These are phyloP conservation scores for Trichoderma koningii DNA, from an alignment of 2,329 filamentous ascomycete genomes.

Conservation along the genomic window DNA sequence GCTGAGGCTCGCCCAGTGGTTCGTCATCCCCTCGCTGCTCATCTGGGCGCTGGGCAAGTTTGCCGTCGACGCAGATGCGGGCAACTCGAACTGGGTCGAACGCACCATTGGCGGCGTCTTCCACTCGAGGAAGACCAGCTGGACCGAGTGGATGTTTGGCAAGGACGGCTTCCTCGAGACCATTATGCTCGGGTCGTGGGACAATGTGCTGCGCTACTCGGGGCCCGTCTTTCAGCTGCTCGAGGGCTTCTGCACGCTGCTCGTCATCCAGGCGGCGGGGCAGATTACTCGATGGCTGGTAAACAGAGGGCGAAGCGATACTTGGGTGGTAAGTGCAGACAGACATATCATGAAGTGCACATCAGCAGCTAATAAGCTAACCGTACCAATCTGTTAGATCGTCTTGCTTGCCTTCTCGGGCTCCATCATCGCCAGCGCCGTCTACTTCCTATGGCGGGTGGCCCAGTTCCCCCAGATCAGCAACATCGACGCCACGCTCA, in stretches of 20 bases:
- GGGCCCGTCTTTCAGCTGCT: conserved; percentile 91
- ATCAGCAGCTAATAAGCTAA: not conserved
- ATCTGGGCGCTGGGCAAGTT: conserved; percentile 97
- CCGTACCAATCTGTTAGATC: conserved; percentile 58
- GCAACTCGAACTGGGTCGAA: conserved; percentile 76
- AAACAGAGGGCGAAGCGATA: conserved; percentile 89
- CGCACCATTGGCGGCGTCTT: conserved; percentile 71
- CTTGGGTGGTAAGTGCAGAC: conserved; percentile 77
- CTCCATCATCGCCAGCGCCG: conserved; percentile 86
- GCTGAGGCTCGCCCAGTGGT: conserved; percentile 78
- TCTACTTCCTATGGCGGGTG: conserved; percentile 96
- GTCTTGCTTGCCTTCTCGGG: conserved; percentile 83
- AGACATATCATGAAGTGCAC: not conserved
- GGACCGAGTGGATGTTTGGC: conserved; percentile 88
- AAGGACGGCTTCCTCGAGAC: conserved; percentile 78
- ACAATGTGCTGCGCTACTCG: conserved; percentile 83
- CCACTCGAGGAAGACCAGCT: conserved; percentile 62
- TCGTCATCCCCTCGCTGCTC: conserved; percentile 80
- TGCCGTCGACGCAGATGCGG: conserved; percentile 89
- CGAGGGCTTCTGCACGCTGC: conserved; percentile 93
- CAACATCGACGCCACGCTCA: conserved; percentile 88
- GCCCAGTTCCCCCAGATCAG: conserved; percentile 90
- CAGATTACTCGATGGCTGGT: conserved; percentile 95
- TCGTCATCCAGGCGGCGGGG: conserved; percentile 92
- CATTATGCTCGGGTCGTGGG: conserved; percentile 81